Evolutionary conservation across 2,329 filamentous ascomycete species (phyloP), one percentile per base, ranked within the genome.

Genomic region (Cladorrhinum sp.): DNA sequence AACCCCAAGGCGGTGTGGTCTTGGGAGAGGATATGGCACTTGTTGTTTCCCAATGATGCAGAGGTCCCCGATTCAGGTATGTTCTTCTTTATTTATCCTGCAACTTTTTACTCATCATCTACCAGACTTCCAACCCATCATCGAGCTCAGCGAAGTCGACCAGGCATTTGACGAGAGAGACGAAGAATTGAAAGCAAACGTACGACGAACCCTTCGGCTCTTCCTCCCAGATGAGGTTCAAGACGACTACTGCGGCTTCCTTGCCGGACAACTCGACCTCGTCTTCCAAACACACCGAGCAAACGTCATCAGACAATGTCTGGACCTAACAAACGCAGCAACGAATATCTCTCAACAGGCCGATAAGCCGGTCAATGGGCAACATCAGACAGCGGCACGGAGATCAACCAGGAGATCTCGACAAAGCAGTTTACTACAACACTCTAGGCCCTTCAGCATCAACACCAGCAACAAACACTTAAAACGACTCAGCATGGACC

Each of bases 241-340:
- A 4, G 56, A 63, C 21, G 49, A 62, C 30, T 69, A 66, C 42
- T 65, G 66, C 49, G 52, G 50, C 16, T 69, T 69, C 28, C 57
- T 69, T 6, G 53, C 65, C 1, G 64, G 65, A 0, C 67, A 69
- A 26, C 57, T 69, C 7, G 66, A 66, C 4, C 59, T 69, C 0
- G 64, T 68, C 2, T 66, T 67, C 14, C 65, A 69, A 18, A 67
- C 62, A 1, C 66, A 69, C 39, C 60, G 62, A 4, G 65, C 65
- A 7, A 64, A 68, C 26, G 55, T 65, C 18, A 62, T 66, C 50
- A 62, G 64, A 26, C 57, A 65, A 21, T 65, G 63, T 14, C 18
- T 63, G 0, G 52, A 16, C 7, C 57, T 55, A 0, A 5, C 20
- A n/a, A 24, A 24, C 42, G 42, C 42, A 3, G 18, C 42, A 20